Percentiles rank a stretch among this genome's conserved stretches.
These are phyloP conservation scores for Citrus medica DNA, from an alignment of 345 rosid genomes.

Conservation along the genomic window DNA sequence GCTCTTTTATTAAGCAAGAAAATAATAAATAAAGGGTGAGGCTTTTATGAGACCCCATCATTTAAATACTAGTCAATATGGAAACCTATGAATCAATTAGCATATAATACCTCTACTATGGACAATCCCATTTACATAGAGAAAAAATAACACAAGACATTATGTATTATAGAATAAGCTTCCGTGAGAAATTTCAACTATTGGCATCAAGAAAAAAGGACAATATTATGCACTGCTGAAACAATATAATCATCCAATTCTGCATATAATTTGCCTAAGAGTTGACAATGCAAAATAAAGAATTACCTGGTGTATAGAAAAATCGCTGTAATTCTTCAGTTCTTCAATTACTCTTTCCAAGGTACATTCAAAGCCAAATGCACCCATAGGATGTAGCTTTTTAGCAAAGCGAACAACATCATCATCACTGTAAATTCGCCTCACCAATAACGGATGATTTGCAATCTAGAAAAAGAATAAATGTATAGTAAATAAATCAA, in stretches of 20 bases:
- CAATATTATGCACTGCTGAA: not conserved
- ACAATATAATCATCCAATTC: not conserved
- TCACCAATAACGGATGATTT: conserved; percentile 91
- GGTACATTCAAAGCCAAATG: conserved; percentile 85
- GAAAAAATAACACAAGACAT: not conserved
- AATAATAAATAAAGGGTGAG: too few species aligned
- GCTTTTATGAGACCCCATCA: not conserved
- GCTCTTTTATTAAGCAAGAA: too few species aligned
- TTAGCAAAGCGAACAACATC: conserved; percentile 73
- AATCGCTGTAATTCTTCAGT: conserved; percentile 79
- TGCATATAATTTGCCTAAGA: not conserved
- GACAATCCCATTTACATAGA: not conserved
- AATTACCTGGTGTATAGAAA: conserved; percentile 85
- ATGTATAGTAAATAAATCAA: not conserved
- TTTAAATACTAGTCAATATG: not conserved
- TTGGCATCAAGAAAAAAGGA: not conserved
- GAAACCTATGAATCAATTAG: not conserved
- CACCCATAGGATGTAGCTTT: conserved; percentile 80
- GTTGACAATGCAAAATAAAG: conserved; percentile 2
- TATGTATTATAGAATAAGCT: not conserved
- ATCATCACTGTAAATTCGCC: conserved; percentile 74
- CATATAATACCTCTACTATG: not conserved
- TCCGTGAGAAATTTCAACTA: not conserved
- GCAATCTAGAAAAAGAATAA: conserved; percentile 59
- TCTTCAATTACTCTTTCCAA: conserved; percentile 82